These are phyloP conservation scores for Phytophthora syringae DNA, from an alignment of 352 stramenopile species.

Conservation along the genomic window DNA sequence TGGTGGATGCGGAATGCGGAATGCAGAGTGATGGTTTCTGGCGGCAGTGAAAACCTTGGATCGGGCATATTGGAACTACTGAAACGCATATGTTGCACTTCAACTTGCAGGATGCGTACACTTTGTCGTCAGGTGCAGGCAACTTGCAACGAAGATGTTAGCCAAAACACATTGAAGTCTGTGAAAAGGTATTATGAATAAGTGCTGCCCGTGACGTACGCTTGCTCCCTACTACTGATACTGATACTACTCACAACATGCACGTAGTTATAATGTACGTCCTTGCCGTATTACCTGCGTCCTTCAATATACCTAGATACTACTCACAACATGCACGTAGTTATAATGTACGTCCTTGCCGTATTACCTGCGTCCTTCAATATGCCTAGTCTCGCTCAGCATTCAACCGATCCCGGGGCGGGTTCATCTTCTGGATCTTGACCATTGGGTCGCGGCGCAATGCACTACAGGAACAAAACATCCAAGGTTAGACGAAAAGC, in stretches of 20 bases:
- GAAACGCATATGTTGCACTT: background rate
- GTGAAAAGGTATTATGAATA: too few species aligned
- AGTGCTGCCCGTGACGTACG: background rate
- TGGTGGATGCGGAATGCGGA: slow-evolving; percentile 12
- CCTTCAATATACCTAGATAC: too few species aligned
- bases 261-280: slow-evolving; percentile 26
- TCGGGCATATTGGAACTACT: background rate
- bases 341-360: slow-evolving; percentile 25
- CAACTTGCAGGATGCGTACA: slow-evolving; percentile 1
- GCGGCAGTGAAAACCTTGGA: background rate
- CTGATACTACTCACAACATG: slow-evolving; percentile 26
- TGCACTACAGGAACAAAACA: slow-evolving; percentile 46
- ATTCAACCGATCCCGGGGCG: slow-evolving; percentile 82
- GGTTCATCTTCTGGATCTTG: slow-evolving; percentile 91
- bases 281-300: slow-evolving; percentile 7
- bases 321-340: slow-evolving; percentile 20
- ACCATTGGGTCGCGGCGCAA: slow-evolving; percentile 75
- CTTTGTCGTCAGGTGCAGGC: too few species aligned
- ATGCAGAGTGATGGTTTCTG: slow-evolving; percentile 23
- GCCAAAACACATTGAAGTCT: too few species aligned
- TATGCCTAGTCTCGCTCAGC: slow-evolving; percentile 39
- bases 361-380: slow-evolving; percentile 4
- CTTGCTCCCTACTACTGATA: slow-evolving; percentile 24
- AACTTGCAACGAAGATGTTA: too few species aligned
- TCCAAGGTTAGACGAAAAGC: background rate